Evolutionary conservation across 2,329 filamentous ascomycete species (phyloP).

Genomic region (Verticillium alfalfae): DNA sequence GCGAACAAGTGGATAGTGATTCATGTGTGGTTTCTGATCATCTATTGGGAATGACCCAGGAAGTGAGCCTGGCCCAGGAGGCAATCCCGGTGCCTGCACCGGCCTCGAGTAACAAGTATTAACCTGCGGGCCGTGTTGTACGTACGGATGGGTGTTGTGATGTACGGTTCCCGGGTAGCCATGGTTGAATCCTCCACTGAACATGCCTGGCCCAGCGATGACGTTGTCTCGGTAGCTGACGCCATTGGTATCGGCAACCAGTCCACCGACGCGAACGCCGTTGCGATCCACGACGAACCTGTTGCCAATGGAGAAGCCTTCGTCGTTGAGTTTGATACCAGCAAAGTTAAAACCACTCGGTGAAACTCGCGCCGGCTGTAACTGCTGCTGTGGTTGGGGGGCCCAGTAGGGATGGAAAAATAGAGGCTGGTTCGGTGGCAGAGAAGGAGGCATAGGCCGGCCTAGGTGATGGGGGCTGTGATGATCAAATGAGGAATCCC

Average conservation of each 20-base stretch:
- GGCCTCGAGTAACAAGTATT: neutral
- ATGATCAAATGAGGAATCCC: constrained; percentile 14
- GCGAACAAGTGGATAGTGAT: neutral
- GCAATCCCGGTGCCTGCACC: neutral
- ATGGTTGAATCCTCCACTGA: neutral
- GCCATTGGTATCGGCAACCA: constrained; percentile 34
- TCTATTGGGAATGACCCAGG: neutral
- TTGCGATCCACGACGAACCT: constrained; percentile 36
- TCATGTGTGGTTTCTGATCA: neutral
- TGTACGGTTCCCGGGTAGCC: neutral
- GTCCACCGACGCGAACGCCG: constrained; percentile 38
- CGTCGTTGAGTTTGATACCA: constrained; percentile 34
- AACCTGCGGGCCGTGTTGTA: neutral
- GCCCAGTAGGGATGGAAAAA: neutral
- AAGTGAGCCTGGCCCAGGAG: neutral
- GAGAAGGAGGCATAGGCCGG: neutral
- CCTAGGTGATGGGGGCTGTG: neutral
- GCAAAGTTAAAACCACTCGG: constrained; percentile 24
- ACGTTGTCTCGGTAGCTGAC: constrained; percentile 20
- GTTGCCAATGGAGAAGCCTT: constrained; percentile 36
- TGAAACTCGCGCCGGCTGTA: constrained; percentile 4
- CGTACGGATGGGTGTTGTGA: neutral
- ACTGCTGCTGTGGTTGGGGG: constrained; percentile 4
- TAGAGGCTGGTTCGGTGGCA: neutral
- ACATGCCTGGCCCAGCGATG: constrained; percentile 2